phyloP scores from a whole-genome alignment of 179 eudicot genomes.

The Spinacia oleracea region DNA sequence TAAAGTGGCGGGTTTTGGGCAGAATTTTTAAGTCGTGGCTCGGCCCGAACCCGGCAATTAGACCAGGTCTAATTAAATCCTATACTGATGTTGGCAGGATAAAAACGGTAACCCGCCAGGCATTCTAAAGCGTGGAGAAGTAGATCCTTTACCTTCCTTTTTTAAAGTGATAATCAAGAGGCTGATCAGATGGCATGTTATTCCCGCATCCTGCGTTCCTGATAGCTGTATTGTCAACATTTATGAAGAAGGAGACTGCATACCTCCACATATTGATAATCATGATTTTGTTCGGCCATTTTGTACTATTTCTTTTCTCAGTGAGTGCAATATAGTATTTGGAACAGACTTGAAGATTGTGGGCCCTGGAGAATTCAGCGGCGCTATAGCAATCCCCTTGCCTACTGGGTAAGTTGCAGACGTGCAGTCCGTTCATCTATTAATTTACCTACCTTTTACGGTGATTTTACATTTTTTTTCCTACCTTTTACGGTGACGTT shows the following conservation, averaged over 20 bases:
- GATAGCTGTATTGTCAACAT: constrained; percentile 91
- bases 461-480: neutral
- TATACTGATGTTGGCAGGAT: constrained; percentile 57
- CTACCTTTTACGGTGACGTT: neutral
- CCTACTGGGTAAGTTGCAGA: constrained; percentile 97
- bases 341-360: constrained; percentile 69
- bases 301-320: constrained; percentile 90
- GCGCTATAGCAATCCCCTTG: constrained; percentile 61
- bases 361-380: constrained; percentile 78
- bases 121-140: constrained; percentile 59
- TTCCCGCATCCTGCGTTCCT: constrained; percentile 86
- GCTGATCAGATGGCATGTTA: constrained; percentile 85
- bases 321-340: constrained; percentile 83
- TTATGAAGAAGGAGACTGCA: constrained; percentile 92
- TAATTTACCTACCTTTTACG: neutral
- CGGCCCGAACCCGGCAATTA: too few relatives aligned
- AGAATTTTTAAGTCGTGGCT: too few relatives aligned
- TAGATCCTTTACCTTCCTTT: constrained; percentile 80
- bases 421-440: neutral
- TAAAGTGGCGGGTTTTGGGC: too few relatives aligned
- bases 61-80: too few relatives aligned
- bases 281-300: constrained; percentile 96
- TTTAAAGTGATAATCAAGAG: constrained; percentile 79
- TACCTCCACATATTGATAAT: constrained; percentile 96
- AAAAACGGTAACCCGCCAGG: constrained; percentile 86